Percentiles rank a stretch among this genome's conserved stretches.
phyloP scores from a whole-genome alignment of 768 basidiomycete species.

The Suillus sp. region DNA sequence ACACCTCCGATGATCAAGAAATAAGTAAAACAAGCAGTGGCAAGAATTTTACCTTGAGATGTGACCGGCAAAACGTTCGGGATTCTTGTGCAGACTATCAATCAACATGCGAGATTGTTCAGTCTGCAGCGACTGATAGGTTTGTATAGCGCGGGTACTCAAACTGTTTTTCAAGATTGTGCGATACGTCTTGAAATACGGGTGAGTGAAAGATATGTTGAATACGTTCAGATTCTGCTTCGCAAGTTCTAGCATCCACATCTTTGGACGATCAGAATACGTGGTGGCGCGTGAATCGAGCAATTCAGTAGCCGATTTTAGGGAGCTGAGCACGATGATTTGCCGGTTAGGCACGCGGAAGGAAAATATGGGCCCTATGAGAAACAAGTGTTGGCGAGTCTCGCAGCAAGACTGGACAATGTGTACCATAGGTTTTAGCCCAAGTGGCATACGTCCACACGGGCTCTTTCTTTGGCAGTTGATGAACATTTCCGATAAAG shows the following conservation, averaged over 20 bases:
- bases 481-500: neutral
- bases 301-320: neutral
- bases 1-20: neutral
- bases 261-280: neutral
- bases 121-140: neutral
- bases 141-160: neutral
- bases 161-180: neutral
- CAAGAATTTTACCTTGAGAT: neutral
- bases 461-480: neutral
- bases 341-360: neutral
- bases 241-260: neutral
- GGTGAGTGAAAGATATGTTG: neutral
- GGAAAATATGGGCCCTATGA: neutral
- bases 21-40: neutral
- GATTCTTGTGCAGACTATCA: neutral
- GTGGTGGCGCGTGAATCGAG: neutral
- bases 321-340: neutral
- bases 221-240: neutral
- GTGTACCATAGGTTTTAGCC: neutral
- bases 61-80: neutral
- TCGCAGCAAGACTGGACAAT: neutral
- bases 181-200: neutral
- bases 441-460: neutral
- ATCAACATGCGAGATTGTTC: neutral
- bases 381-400: neutral